A percentile compares a stretch with the other conserved stretches of the same genome.
Evolutionary conservation across 2,329 filamentous ascomycete genomes (phyloP).

Genomic region (Paracamarosporium sp.): DNA sequence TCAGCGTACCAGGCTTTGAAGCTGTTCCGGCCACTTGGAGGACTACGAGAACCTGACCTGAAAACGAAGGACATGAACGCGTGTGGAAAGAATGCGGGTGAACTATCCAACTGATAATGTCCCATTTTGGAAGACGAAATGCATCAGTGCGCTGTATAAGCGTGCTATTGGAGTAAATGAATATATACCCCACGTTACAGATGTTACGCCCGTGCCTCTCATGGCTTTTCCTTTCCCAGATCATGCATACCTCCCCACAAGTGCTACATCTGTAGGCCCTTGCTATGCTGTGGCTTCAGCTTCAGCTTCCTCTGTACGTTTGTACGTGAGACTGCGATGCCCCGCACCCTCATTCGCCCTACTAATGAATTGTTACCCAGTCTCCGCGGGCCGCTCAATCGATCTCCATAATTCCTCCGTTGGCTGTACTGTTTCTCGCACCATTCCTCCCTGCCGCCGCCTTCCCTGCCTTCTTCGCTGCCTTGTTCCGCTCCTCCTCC

Average conservation of each 20-base stretch:
- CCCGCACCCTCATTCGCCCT: not conserved
- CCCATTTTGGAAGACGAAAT: not conserved
- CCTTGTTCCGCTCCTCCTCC: conserved; percentile 51
- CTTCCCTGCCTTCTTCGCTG: conserved; percentile 55
- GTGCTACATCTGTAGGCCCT: not conserved
- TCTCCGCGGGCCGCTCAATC: conserved; percentile 5
- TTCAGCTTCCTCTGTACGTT: no score
- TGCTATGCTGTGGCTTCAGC: no score
- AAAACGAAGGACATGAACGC: not conserved
- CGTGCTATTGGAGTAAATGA: not conserved
- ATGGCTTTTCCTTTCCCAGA: not conserved
- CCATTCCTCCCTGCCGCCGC: conserved; percentile 19
- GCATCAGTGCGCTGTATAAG: not conserved
- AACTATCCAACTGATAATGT: no score
- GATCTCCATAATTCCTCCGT: conserved; percentile 11
- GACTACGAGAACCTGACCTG: not conserved
- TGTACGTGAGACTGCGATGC: no score
- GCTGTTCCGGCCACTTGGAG: no score
- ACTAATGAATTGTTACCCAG: not conserved
- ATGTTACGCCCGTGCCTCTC: not conserved
- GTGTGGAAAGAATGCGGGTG: no score
- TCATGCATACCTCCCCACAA: not conserved
- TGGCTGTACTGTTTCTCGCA: conserved; percentile 19
- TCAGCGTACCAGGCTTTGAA: no score
- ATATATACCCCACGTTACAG: conserved; percentile 1